Evolutionary conservation across 805 yeast genomes (phyloP), one percentile per base, ranked within the genome.

Genomic region (Myxozyma nipponensis): DNA sequence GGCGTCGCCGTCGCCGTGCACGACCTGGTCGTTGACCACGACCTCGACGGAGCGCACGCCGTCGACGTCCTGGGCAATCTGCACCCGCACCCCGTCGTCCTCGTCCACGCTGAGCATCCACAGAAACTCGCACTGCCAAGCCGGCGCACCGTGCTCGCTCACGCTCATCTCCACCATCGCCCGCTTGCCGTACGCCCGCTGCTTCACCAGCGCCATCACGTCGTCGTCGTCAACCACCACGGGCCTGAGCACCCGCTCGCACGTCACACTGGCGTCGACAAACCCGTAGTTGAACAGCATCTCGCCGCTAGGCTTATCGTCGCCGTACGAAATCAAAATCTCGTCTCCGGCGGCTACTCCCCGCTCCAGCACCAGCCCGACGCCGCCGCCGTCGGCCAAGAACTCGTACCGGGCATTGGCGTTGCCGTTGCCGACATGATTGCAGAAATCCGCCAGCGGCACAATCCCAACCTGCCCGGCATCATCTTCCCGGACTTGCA

Each of bases 391-490:
- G 19, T 62, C 66, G 26, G 61, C 76, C 52, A 70, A 71, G 44
- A 67, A 66, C 13, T 76, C 74, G 54, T 72, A 76, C 10, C 65
- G 50, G 17, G 69, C 64, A 39, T 6, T 52, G 44, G 23, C 56
- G 47, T 10, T 50, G 48, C 36, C 55, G 54, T 30, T 40, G 42
- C 22, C 53, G 15, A 56, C 35, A 55, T 78, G 83, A 61, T 79
- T 78, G 23, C 74, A 79, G 59, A 77, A 72, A 59, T 79, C 84
- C 2, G 79, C 59, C 3, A 77, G 57, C 0, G 84, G 84, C 2
- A 79, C 79, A 52, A 80, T 72, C 70, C 74, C 78, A 49, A 75
- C 39, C 41, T 56, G 50, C 15, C 49, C 35, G 2, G 44, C 19
- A 15, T 35, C 49, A 6, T 50, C 41, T 15, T 32, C 54, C 2